Evolutionary conservation across 2,329 filamentous ascomycete genomes (phyloP).

Genomic region (Colletotrichum brevisporum): DNA sequence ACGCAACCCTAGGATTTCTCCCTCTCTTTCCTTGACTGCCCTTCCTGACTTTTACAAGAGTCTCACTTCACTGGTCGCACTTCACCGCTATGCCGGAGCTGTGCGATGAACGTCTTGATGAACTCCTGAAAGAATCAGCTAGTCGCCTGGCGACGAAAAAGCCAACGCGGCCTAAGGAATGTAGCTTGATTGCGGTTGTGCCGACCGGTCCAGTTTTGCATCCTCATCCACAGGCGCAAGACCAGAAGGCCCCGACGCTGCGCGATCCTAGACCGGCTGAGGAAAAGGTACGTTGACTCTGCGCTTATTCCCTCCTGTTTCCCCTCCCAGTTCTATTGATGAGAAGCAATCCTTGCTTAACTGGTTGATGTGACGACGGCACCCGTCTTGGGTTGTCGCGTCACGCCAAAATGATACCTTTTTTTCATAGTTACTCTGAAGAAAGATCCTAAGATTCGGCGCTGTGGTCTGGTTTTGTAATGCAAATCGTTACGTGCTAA

Average conservation of each 20-base stretch:
- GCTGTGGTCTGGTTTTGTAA: background rate
- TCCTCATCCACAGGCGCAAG: conserved; percentile 22
- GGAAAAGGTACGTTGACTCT: conserved; percentile 27
- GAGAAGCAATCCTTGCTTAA: conserved; percentile 54
- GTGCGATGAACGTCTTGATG: conserved; percentile 39
- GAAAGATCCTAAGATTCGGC: background rate
- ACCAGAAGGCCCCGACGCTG: conserved; percentile 28
- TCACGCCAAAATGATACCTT: conserved; percentile 72
- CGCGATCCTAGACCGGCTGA: conserved; percentile 34
- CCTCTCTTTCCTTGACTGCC: background rate
- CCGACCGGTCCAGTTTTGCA: conserved; percentile 3
- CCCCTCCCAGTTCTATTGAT: conserved; percentile 48
- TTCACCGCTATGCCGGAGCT: conserved; percentile 41
- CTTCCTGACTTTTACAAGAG: background rate
- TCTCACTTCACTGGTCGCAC: conserved; percentile 8
- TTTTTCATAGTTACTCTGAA: conserved; percentile 83
- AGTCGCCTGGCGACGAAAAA: conserved; percentile 35
- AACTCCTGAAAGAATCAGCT: conserved; percentile 40
- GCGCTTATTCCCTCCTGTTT: conserved; percentile 26
- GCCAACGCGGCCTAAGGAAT: conserved; percentile 23
- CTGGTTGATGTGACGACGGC: conserved; percentile 47
- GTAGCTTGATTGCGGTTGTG: conserved; percentile 33
- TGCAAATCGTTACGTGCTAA: background rate
- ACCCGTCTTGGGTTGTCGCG: conserved; percentile 57
- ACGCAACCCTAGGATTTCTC: too few relatives aligned